These are phyloP conservation scores for Nitzschia sp. DNA, from an alignment of 108 stramenopile species.

Conservation along the genomic window DNA sequence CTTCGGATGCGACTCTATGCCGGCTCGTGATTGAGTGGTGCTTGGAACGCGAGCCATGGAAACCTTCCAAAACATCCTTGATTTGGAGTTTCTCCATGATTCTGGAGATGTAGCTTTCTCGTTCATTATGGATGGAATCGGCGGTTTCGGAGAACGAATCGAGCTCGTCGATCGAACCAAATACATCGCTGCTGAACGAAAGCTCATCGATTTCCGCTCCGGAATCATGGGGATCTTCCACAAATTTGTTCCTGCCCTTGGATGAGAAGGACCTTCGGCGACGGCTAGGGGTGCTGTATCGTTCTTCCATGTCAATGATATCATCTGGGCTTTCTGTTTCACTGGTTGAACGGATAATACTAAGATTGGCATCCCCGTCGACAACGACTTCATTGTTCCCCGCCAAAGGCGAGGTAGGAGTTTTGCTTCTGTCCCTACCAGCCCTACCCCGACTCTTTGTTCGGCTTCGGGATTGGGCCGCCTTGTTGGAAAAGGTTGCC, in stretches of 20 bases:
- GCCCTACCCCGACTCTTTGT: background rate
- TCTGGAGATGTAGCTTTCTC: slow-evolving; percentile 3
- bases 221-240: background rate
- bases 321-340: slow-evolving; percentile 13
- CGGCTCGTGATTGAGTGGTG: too few species aligned
- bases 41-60: background rate
- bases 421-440: background rate
- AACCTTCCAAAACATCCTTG: slow-evolving; percentile 9
- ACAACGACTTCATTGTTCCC: background rate
- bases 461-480: background rate
- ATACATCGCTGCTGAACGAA: background rate
- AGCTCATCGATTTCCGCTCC: background rate
- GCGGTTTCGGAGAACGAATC: background rate
- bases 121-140: background rate
- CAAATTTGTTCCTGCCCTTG: background rate
- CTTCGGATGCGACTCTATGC: background rate
- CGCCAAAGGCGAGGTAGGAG: background rate
- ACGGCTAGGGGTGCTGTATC: background rate
- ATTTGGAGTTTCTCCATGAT: slow-evolving; percentile 11
- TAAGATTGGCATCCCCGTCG: background rate
- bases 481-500: slow-evolving; percentile 10
- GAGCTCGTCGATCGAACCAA: background rate
- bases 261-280: too few species aligned
- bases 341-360: slow-evolving; percentile 10
- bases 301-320: slow-evolving; percentile 16